Evolutionary conservation across 208 protist species (phyloP), one percentile per base, ranked within the genome.

Genomic region (Lotmaria passim): DNA sequence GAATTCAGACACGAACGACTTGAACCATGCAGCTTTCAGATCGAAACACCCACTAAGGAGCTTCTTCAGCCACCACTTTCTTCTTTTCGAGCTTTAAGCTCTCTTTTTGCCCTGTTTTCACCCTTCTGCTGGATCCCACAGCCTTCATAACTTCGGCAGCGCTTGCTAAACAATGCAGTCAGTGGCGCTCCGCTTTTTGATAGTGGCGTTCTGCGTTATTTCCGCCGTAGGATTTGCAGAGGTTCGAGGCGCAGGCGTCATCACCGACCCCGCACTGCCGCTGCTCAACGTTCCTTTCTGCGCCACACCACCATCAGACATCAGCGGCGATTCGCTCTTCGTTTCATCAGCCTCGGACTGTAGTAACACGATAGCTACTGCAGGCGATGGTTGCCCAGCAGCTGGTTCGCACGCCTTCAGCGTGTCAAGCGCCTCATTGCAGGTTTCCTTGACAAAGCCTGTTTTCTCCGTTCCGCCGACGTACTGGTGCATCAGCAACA

Each of bases 271-370:
- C 24, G 44, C 41, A 43, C 59, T 65, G 59, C 59, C 59, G n/a
- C 44, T 65, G 12, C 28, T 65, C n/a, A 31, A 65, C n/a, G 59
- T 65, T 17, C 39, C 44, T 21, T 65, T 65, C 30, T 65, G 59
- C 46, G 59, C 59, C 6, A 52, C 44, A 1, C 44, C 44, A 19
- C 43, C 59, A 21, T 26, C 59, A 14, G 46, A 53, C 3, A 11
- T 41, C 7, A 15, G 24, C 4, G 17, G 31, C 28, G 24, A 15
- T 2, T 24, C 59, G 4, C 59, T 65, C 7, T 65, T 65, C 21
- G 39, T 65, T 2, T 65, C 59, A 11, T 21, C 44, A 0, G 0
- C 30, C 6, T n/a, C 44, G 8, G 31, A 41, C 41, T 65, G 59
- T 31, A 65, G 30, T 10, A 53, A 41, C 3, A 15, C 24, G 23